Base-by-base conservation (phyloP, 176 grass and related monocot genomes). In the Chrysopogon serrulatus region DNA sequence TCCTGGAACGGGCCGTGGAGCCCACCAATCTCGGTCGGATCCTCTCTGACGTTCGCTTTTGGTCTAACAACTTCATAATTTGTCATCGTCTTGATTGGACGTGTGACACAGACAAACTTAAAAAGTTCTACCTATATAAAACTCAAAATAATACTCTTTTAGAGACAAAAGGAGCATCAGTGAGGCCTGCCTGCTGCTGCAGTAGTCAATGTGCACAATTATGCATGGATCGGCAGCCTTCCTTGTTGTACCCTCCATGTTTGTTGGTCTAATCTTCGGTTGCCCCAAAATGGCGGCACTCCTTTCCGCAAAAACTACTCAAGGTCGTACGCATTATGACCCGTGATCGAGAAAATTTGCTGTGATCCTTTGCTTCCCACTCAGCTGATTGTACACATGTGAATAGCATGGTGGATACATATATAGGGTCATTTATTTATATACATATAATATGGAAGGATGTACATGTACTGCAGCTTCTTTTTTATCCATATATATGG, bases 181-280 rank as follows among this genome's bases (percentile, higher is more conserved):
- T 43, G 47, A 53, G 16, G 41, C 59, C 12, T 56, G 16, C 10
- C 14, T 11, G 35, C 23, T 27, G 8, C n/a, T 63, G 14, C 80
- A 33, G 53, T 10, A 57, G 24, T 74, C 37, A 45, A 57, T 15
- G 37, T 73, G 27, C 56, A 59, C 70, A 81, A 81, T 81, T 71
- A 57, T 87, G 61, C 57, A 28, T 62, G 26, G 59, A 8, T 8
- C 1, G 13, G 23, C 61, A 76, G 16, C 49, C 71, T 77, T 79
- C 68, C 31, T 21, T n/a, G 6, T 10, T 56, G 32, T 82, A 23
- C 49, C 39, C 19, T 33, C 36, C 48, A 44, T 76, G 21, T 11
- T 70, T 70, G 30, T 36, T 76, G 85, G 85, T 76, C 79, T 77
- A 70, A 77, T 87, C 62, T 76, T 70, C 36, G 60, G 17, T 80